phyloP scores from a whole-genome alignment of 805 yeast genomes.

The Cephaloascus fragrans region DNA sequence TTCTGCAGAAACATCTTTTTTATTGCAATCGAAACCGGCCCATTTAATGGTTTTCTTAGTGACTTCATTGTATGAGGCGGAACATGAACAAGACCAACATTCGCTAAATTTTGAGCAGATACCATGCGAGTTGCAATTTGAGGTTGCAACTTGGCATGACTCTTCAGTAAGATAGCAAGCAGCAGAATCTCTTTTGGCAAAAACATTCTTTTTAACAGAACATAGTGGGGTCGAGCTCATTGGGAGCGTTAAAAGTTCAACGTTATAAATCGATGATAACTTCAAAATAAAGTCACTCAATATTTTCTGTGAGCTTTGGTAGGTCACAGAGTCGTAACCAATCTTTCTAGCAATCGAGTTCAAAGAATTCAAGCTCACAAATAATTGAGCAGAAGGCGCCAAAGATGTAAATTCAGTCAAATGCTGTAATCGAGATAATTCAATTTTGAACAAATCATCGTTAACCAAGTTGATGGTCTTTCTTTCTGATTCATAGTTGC shows the following conservation, averaged over 20 bases:
- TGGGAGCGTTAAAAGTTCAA: not conserved
- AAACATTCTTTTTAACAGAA: not conserved
- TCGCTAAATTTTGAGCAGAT: slow-evolving; percentile 26
- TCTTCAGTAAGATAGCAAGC: slow-evolving; percentile 33
- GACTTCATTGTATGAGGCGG: slow-evolving; percentile 29
- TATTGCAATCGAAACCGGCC: slow-evolving; percentile 54
- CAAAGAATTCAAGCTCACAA: slow-evolving; percentile 22
- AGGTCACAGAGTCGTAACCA: slow-evolving; percentile 22
- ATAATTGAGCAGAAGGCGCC: slow-evolving; percentile 6
- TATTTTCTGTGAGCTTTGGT: slow-evolving; percentile 16
- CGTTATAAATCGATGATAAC: not conserved
- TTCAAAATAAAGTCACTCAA: slow-evolving; percentile 5
- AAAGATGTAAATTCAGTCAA: slow-evolving; percentile 9
- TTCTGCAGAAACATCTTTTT: slow-evolving; percentile 56
- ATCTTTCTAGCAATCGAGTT: slow-evolving; percentile 20
- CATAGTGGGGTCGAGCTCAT: not conserved
- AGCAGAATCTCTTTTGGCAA: slow-evolving; percentile 1
- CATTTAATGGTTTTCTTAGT: slow-evolving; percentile 38
- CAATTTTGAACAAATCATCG: slow-evolving; percentile 27
- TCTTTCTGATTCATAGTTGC: slow-evolving; percentile 6
- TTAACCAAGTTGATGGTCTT: slow-evolving; percentile 13
- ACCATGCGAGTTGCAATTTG: slow-evolving; percentile 46
- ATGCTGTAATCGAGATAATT: slow-evolving; percentile 24
- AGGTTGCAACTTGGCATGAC: slow-evolving; percentile 35
- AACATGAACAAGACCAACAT: slow-evolving; percentile 44